phyloP scores from a whole-genome alignment of 257 asterid species.

The Oldenlandia corymbosa region DNA sequence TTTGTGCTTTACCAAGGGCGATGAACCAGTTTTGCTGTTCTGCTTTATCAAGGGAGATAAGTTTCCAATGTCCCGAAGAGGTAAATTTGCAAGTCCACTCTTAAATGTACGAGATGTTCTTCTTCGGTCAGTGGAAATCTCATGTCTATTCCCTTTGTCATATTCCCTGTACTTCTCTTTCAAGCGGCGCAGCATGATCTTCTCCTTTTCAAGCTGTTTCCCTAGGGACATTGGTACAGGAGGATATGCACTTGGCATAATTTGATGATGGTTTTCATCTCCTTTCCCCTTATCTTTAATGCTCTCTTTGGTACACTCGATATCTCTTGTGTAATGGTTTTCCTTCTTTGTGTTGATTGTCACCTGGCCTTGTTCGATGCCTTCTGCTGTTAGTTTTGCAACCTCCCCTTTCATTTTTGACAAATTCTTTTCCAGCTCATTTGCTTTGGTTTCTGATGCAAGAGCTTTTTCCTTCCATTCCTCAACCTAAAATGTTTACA shows the following conservation, averaged over 20 bases:
- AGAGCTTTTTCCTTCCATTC: slow-evolving; percentile 67
- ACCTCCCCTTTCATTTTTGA: slow-evolving; percentile 31
- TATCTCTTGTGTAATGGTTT: slow-evolving; percentile 13
- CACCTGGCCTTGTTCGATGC: slow-evolving; percentile 5
- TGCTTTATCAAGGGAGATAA: slow-evolving; percentile 26
- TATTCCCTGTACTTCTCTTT: slow-evolving; percentile 26
- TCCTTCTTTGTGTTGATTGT: slow-evolving; percentile 13
- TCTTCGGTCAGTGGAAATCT: slow-evolving; percentile 18
- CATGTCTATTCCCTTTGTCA: slow-evolving; percentile 20
- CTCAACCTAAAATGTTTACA: slow-evolving; percentile 40
- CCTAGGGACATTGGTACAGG: slow-evolving; percentile 53
- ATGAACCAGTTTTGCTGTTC: slow-evolving; percentile 22
- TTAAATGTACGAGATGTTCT: slow-evolving; percentile 16
- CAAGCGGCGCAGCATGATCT: slow-evolving; percentile 32
- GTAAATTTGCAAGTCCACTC: slow-evolving; percentile 21
- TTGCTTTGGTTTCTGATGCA: slow-evolving; percentile 41
- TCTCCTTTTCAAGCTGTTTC: slow-evolving; percentile 73
- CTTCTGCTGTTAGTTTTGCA: slow-evolving; percentile 19
- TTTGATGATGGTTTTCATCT: slow-evolving; percentile 19
- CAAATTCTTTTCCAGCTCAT: slow-evolving; percentile 35
- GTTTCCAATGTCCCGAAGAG: slow-evolving; percentile 51
- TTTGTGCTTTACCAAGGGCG: background rate
- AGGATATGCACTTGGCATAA: slow-evolving; percentile 13
- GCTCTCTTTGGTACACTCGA: slow-evolving; percentile 2
- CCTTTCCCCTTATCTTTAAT: slow-evolving; percentile 2